These are phyloP conservation scores for Epichloe sylvatica DNA, from an alignment of 2,329 filamentous ascomycete genomes.

Conservation along the genomic window DNA sequence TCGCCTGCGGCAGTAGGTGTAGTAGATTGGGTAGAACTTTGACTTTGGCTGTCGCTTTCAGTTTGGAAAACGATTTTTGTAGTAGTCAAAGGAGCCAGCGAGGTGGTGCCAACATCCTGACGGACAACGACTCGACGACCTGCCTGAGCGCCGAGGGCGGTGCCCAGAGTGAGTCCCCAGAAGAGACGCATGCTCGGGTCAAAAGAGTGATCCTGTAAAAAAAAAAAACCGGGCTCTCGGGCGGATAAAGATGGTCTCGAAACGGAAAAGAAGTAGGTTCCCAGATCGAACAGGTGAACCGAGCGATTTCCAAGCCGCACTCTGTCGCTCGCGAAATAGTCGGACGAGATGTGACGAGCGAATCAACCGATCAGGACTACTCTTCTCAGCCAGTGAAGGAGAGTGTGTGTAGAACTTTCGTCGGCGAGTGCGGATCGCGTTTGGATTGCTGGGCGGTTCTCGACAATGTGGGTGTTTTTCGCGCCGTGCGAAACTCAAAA, in stretches of 20 bases:
- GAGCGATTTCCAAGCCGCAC: too few species aligned
- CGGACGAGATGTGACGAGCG: too few species aligned
- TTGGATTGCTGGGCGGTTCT: neutral
- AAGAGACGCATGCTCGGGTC: constrained; percentile 11
- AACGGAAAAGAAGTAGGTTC: neutral
- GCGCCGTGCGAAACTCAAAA: neutral
- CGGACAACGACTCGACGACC: constrained; percentile 1
- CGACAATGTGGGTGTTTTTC: neutral
- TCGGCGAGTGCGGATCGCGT: neutral
- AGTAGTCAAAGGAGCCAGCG: neutral
- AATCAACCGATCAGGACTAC: neutral
- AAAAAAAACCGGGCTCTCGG: neutral
- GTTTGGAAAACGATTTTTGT: neutral
- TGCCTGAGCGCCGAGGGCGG: constrained; percentile 10
- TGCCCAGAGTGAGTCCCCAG: constrained; percentile 12
- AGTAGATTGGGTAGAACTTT: constrained; percentile 7
- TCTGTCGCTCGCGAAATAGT: too few species aligned
- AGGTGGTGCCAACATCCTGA: neutral
- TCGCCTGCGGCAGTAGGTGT: constrained; percentile 9
- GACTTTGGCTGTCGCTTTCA: neutral
- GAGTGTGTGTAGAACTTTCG: neutral
- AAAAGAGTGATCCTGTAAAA: constrained; percentile 1
- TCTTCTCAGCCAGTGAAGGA: neutral
- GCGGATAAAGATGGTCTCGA: neutral
- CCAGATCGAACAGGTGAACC: too few species aligned